Percentiles rank a stretch among this genome's conserved stretches.
These are phyloP conservation scores for Cercospora canescens DNA, from an alignment of 2,329 filamentous ascomycete genomes.

Conservation along the genomic window DNA sequence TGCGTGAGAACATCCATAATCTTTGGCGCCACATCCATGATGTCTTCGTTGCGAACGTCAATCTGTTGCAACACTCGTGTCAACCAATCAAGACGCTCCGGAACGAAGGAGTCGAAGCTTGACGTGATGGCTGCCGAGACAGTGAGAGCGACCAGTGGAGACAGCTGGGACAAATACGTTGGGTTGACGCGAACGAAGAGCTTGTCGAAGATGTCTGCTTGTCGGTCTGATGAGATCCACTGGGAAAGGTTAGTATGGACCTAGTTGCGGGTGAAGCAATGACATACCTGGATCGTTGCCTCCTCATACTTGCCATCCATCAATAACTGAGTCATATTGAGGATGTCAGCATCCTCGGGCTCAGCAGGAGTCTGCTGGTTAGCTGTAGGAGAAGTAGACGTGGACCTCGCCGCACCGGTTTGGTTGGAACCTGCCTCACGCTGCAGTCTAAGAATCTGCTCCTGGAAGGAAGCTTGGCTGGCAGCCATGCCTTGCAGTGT, in stretches of 20 bases:
- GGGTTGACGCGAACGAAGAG: constrained; percentile 61
- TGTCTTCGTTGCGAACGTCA: constrained; percentile 48
- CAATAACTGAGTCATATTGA: constrained; percentile 64
- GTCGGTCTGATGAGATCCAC: constrained; percentile 64
- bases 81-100: constrained; percentile 60
- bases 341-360: constrained; percentile 57
- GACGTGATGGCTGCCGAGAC: constrained; percentile 63
- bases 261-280: neutral
- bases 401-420: constrained; percentile 32
- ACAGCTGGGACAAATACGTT: constrained; percentile 55
- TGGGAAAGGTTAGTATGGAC: constrained; percentile 37
- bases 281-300: constrained; percentile 45
- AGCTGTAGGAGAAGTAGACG: constrained; percentile 6
- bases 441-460: constrained; percentile 48
- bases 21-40: constrained; percentile 57
- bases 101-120: constrained; percentile 53
- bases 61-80: constrained; percentile 56
- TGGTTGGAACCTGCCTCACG: constrained; percentile 43
- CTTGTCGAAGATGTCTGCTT: constrained; percentile 61
- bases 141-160: constrained; percentile 60
- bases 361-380: constrained; percentile 38
- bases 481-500: constrained; percentile 70
- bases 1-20: constrained; percentile 62
- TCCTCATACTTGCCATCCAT: constrained; percentile 53
- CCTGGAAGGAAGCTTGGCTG: constrained; percentile 68